phyloP scores from a whole-genome alignment of 2,329 filamentous ascomycete genomes.

The Penicillium brasilianum region DNA sequence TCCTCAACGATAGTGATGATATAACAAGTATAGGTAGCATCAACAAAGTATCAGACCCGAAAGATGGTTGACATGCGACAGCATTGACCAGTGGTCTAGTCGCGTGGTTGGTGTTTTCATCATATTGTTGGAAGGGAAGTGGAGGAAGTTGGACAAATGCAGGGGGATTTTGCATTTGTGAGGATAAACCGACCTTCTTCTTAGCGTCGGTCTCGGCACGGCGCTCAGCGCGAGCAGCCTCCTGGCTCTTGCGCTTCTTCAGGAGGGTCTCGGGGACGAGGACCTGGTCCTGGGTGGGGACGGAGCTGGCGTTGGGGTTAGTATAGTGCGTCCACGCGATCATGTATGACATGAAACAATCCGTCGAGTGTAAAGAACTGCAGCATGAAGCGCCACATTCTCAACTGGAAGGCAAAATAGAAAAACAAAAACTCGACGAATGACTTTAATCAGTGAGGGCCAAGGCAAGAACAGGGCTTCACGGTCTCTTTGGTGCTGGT shows the following conservation, averaged over 20 bases:
- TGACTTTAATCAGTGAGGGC: slow-evolving; percentile 79
- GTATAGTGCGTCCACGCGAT: slow-evolving; percentile 78
- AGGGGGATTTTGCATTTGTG: slow-evolving; percentile 22
- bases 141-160: slow-evolving; percentile 10
- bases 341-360: slow-evolving; percentile 64
- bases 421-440: slow-evolving; percentile 75
- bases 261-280: slow-evolving; percentile 98
- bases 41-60: slow-evolving; percentile 73
- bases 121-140: slow-evolving; percentile 57
- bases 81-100: slow-evolving; percentile 96
- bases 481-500: slow-evolving; percentile 26
- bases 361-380: slow-evolving; percentile 87
- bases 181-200: slow-evolving; percentile 75
- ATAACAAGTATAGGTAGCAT: slow-evolving; percentile 23
- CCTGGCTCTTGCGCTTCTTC: slow-evolving; percentile 99
- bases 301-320: slow-evolving; percentile 72
- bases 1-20: slow-evolving; percentile 18
- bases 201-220: slow-evolving; percentile 79
- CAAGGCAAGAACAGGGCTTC: slow-evolving; percentile 24
- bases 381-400: slow-evolving; percentile 88
- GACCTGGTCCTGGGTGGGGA: slow-evolving; percentile 93
- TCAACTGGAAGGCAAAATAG: slow-evolving; percentile 68
- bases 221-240: slow-evolving; percentile 96
- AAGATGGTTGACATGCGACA: slow-evolving; percentile 73
- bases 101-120: slow-evolving; percentile 85